These are phyloP conservation scores for Centrapalus pauciflorus DNA, from an alignment of 129 eudicot species.

Conservation along the genomic window DNA sequence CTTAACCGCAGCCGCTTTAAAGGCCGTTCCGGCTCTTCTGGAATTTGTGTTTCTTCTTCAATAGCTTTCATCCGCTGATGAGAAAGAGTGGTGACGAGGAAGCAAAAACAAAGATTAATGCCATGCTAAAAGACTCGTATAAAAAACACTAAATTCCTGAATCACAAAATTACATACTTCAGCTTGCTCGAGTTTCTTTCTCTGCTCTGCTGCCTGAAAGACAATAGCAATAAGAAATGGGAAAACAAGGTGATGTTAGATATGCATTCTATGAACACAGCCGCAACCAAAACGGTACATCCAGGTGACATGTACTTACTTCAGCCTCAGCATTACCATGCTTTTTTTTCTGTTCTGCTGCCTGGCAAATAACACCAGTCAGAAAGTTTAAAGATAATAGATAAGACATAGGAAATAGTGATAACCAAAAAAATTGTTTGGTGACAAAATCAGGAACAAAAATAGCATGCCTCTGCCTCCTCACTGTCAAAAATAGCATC, in stretches of 20 bases:
- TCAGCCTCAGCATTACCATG: slow-evolving; percentile 37
- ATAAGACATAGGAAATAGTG: slow-evolving; percentile 1
- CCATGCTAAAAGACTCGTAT: background rate
- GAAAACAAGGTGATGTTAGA: background rate
- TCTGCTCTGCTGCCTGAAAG: slow-evolving; percentile 52
- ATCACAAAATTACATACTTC: slow-evolving; percentile 31
- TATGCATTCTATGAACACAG: background rate
- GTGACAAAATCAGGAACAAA: background rate
- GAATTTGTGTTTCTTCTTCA: slow-evolving; percentile 53
- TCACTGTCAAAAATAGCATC: slow-evolving; percentile 85
- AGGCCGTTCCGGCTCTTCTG: slow-evolving; percentile 65
- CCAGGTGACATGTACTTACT: slow-evolving; percentile 20
- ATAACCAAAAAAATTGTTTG: background rate
- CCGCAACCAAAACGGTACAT: background rate
- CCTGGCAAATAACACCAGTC: slow-evolving; percentile 35
- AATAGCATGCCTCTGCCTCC: slow-evolving; percentile 37
- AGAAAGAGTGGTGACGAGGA: background rate
- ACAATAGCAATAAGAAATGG: slow-evolving; percentile 2
- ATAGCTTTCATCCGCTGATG: slow-evolving; percentile 29
- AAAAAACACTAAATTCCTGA: background rate
- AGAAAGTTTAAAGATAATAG: background rate
- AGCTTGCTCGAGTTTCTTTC: slow-evolving; percentile 44
- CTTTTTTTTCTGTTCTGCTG: slow-evolving; percentile 38
- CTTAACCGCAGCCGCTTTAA: slow-evolving; percentile 61
- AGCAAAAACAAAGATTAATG: background rate